Base-by-base conservation (phyloP, 106 monocot genomes). In the Dactylorhiza incarnata region DNA sequence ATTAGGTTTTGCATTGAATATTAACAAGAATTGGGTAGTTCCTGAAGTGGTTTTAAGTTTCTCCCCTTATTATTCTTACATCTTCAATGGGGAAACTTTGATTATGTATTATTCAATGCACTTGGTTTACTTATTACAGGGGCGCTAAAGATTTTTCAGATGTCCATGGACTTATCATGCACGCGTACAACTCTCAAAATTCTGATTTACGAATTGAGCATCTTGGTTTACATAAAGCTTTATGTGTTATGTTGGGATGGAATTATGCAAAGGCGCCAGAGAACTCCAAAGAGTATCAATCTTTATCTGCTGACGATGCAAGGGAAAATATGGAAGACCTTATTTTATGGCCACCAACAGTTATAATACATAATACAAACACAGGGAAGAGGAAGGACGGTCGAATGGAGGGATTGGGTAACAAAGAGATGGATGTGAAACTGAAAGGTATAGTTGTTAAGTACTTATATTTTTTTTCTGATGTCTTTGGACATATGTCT, bases 171-270 rank as follows among this genome's bases (percentile, higher is more conserved):
- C 91, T 97, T 58, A 75, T 89, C 53, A 87, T 89, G 82, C 96
- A 97, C 80, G 77, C 91, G n/a, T 97, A 87, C 79, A 67, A 49
- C 75, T 81, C 88, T 72, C 82, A 86, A 56, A 84, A 88, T 84
- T 72, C 80, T 73, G 93, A 94, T 3, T 61, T 81, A 59, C 85
- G 81, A 76, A 82, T 80, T 81, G 96, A 97, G 74, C 96, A 97
- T 86, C 87, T 93, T 73, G 96, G 96, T n/a, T 84, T 97, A 26
- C 93, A 97, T 77, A 97, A 93, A 77, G 96, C 96, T 56, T 73
- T 97, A 20, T 97, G 93, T 82, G 91, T 97, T 75, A 82, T 97
- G 49, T 91, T 91, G 96, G 96, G 93, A 68, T 97, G 93, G 93
- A 84, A 87, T 67, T 86, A 87, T 80, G 55, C 81, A 73, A 91